Evolutionary conservation across 495 filamentous ascomycete species (phyloP).

Genomic region (Xylaria bambusicola): DNA sequence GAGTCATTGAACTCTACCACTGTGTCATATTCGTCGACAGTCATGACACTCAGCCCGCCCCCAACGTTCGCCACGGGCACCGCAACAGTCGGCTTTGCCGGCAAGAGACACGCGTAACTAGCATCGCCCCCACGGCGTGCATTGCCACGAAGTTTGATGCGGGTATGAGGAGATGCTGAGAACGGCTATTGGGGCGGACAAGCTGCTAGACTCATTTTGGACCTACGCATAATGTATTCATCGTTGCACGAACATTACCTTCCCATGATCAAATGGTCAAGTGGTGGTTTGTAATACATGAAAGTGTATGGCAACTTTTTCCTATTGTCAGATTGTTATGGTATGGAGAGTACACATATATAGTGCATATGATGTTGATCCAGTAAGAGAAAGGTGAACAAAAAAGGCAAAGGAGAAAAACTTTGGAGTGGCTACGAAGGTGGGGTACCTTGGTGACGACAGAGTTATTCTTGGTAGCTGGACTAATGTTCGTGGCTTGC

Average conservation of each 20-base stretch:
- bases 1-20: conserved; percentile 19
- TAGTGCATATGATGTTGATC: background rate
- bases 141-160: background rate
- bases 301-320: background rate
- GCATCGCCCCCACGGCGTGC: background rate
- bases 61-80: conserved; percentile 16
- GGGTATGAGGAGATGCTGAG: background rate
- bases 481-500: background rate
- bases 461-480: conserved; percentile 10
- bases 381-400: too few species aligned
- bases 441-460: background rate
- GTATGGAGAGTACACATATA: background rate
- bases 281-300: background rate
- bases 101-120: conserved; percentile 1
- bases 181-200: background rate
- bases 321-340: background rate
- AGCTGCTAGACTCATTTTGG: background rate
- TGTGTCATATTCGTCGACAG: conserved; percentile 18
- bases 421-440: background rate
- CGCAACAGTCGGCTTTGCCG: conserved; percentile 11
- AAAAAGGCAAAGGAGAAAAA: background rate
- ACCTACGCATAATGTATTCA: background rate
- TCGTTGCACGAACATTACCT: background rate
- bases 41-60: conserved; percentile 15
- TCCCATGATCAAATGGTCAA: background rate